Evolutionary conservation across 768 basidiomycete species (phyloP), one percentile per base, ranked within the genome.

Genomic region (Lactarius pseudohatsudake): DNA sequence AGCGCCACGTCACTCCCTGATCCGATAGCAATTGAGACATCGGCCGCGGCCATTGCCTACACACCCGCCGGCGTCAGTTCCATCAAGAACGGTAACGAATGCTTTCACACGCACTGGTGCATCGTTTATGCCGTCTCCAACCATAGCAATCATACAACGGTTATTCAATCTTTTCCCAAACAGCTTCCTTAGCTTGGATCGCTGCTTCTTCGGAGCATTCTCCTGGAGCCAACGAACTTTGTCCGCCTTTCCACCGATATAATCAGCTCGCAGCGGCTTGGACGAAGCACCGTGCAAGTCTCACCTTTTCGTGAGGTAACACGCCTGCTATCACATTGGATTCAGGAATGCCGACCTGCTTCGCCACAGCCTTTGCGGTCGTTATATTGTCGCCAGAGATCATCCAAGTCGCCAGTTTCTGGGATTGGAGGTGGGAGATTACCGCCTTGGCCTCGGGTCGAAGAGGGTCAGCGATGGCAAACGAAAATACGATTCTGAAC

Each of bases 301-400:
- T 54, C 53, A 85, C 88, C 79, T 95, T 95, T 71, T 91, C 88
- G 55, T 91, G 87, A 3, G 93, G 93, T 7, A 94, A 79, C 0
- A 92, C 91, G 0, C 87, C 90, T n/a, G 91, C 92, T 60, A 88
- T 85, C 55, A 95, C 88, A 68, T 91, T 86, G 28, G 77, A 77
- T 45, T 79, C 75, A 0, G 85, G 81, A 61, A 95, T 89, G 4
- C 90, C 90, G 1, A 91, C 85, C 64, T 76, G 77, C 64, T 75
- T 76, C 0, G 89, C 92, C 30, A 95, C 87, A 18, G 91, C 89
- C 57, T 77, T 77, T 0, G 91, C 91, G 0, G 93, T 93, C 3
- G 72, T 73, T 64, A 84, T 81, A 65, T 86, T 85, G 72, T 95
- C 93, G 3, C 94, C 94, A 16, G 91, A 90, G 32, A 94, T 84